Conservation (phyloP, 441 rosid species). For the Mallotus repandus region DNA sequence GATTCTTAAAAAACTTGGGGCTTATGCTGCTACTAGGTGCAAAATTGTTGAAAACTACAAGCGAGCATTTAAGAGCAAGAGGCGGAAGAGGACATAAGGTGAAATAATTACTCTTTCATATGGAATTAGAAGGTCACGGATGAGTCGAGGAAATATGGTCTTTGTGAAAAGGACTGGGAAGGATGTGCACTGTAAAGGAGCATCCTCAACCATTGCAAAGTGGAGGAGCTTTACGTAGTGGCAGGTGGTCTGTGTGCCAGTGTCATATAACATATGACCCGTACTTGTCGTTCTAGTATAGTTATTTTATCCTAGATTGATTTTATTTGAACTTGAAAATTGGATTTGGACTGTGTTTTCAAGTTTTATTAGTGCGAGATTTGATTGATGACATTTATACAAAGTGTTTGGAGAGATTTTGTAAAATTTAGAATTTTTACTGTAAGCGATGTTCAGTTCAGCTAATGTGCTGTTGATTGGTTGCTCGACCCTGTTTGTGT, state of each 20-base stretch:
- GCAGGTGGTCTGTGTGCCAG: background rate
- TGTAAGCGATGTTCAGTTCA: too few species aligned
- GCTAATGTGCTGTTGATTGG: background rate
- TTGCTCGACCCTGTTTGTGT: background rate
- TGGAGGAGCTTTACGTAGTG: too few species aligned
- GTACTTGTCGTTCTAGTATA: background rate
- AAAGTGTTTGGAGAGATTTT: background rate
- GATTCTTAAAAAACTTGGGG: conserved; percentile 66
- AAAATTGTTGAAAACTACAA: conserved; percentile 14
- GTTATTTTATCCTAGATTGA: background rate
- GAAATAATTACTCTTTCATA: background rate
- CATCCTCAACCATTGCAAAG: too few species aligned
- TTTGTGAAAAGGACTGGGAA: too few species aligned
- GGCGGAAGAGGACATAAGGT: conserved; percentile 27
- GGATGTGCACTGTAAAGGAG: too few species aligned
- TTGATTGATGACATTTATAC: too few species aligned
- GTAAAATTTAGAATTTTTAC: background rate
- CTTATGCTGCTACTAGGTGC: conserved; percentile 25
- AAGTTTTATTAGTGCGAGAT: too few species aligned
- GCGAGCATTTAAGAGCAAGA: conserved; percentile 30
- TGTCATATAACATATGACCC: background rate
- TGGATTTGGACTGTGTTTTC: too few species aligned
- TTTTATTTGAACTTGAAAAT: too few species aligned
- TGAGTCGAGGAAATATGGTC: background rate
- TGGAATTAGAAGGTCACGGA: background rate